These are phyloP conservation scores for Chiua virens DNA, from an alignment of 768 basidiomycete species.

Conservation along the genomic window DNA sequence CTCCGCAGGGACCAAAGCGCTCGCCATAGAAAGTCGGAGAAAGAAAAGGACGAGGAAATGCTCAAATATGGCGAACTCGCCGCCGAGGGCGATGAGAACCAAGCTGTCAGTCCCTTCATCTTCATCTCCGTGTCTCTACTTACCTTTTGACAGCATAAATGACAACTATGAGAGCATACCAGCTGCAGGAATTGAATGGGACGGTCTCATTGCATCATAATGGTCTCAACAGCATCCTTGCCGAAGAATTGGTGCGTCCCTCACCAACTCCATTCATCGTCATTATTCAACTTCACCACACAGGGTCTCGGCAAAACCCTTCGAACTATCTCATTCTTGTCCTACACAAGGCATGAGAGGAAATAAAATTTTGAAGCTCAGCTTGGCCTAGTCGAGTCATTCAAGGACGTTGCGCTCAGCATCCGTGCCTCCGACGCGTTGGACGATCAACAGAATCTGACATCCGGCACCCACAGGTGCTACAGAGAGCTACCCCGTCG, in stretches of 20 bases:
- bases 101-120: constrained; percentile 53
- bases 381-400: too few relatives aligned
- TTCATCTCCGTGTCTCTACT: not conserved
- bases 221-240: constrained; percentile 94
- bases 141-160: constrained; percentile 59
- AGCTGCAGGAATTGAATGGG: constrained; percentile 95
- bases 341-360: constrained; percentile 92
- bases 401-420: too few relatives aligned
- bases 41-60: too few relatives aligned
- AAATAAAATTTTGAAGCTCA: too few relatives aligned
- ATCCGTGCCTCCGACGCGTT: too few relatives aligned
- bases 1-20: constrained; percentile 48
- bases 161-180: constrained; percentile 92
- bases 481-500: too few relatives aligned
- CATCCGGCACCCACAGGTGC: too few relatives aligned
- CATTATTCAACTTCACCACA: not conserved
- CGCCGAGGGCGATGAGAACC: constrained; percentile 99
- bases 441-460: too few relatives aligned
- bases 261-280: not conserved
- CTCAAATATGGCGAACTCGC: too few relatives aligned
- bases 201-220: constrained; percentile 96
- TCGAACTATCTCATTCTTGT: constrained; percentile 95
- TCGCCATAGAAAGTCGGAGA: too few relatives aligned
- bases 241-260: constrained; percentile 84
- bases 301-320: constrained; percentile 98